Conservation (phyloP, 2,329 filamentous ascomycete genomes). For the Salinomyces thailandicus region DNA sequence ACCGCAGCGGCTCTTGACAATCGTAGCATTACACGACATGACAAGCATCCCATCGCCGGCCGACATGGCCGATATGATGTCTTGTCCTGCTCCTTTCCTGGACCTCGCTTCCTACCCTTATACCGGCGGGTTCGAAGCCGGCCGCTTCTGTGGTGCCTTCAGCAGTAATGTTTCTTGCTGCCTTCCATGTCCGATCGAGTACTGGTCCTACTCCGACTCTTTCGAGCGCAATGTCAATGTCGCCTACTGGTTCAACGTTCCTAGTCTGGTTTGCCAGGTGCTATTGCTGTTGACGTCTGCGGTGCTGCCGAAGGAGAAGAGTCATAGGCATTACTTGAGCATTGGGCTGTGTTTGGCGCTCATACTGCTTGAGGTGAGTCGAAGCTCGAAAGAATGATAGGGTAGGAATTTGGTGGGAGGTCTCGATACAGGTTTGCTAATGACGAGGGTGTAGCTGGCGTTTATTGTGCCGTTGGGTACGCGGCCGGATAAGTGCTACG, state of each 20-base stretch:
- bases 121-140: conserved; percentile 14
- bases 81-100: conserved; percentile 11
- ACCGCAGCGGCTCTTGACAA: too few relatives aligned
- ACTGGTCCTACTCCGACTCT: conserved; percentile 57
- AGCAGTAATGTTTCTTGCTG: conserved; percentile 57
- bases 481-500: conserved; percentile 70
- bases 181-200: conserved; percentile 74
- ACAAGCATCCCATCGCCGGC: too few relatives aligned
- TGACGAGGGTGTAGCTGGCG: conserved; percentile 58
- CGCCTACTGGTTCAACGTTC: conserved; percentile 70
- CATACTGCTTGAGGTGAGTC: conserved; percentile 23
- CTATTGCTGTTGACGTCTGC: conserved; percentile 71
- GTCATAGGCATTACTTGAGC: conserved; percentile 64
- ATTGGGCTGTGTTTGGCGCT: conserved; percentile 31
- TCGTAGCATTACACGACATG: too few relatives aligned
- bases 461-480: conserved; percentile 80
- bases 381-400: too few relatives aligned
- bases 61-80: too few relatives aligned
- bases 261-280: conserved; percentile 56
- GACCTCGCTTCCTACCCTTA: conserved; percentile 6
- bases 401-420: too few relatives aligned
- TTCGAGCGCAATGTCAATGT: conserved; percentile 54
- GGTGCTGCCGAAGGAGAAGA: conserved; percentile 68
- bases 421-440: background rate
- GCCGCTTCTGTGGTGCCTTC: conserved; percentile 42